These are phyloP conservation scores for Clitocybe nebularis DNA, from an alignment of 1,284 basidiomycete species.

Conservation along the genomic window DNA sequence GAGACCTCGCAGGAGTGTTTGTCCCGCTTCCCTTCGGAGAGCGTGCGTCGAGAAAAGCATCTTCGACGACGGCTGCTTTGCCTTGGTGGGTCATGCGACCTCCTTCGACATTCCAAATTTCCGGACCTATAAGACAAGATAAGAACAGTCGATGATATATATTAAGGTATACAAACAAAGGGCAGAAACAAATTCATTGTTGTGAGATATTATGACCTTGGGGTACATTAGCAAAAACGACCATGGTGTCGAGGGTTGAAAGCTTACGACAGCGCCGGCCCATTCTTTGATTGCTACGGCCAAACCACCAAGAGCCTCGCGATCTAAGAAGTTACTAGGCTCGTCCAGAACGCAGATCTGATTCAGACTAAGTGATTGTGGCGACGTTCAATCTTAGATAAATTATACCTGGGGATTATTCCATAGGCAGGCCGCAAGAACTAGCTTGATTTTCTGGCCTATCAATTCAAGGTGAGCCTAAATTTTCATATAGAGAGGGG, in stretches of 20 bases:
- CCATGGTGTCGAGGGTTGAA: constrained; percentile 12
- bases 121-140: constrained; percentile 49
- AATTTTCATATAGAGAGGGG: too few species aligned
- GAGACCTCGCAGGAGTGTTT: constrained; percentile 65
- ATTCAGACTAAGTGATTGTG: constrained; percentile 7
- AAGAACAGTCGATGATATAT: constrained; percentile 13
- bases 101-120: constrained; percentile 79
- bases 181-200: constrained; percentile 86
- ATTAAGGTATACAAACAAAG: constrained; percentile 57
- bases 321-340: constrained; percentile 96
- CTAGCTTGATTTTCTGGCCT: constrained; percentile 96
- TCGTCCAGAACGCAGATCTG: constrained; percentile 83
- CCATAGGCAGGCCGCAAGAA: constrained; percentile 93
- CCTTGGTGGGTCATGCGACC: constrained; percentile 86
- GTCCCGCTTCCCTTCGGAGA: constrained; percentile 66
- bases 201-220: constrained; percentile 94
- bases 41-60: constrained; percentile 58
- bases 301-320: constrained; percentile 86
- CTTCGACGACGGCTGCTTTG: constrained; percentile 82
- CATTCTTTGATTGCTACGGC: constrained; percentile 96
- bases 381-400: not conserved
- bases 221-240: constrained; percentile 14
- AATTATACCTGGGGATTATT: constrained; percentile 81
- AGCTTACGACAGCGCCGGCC: constrained; percentile 85
- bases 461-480: constrained; percentile 18